phyloP scores from a whole-genome alignment of 1,284 basidiomycete genomes.

The Macrocystidia cucumis region DNA sequence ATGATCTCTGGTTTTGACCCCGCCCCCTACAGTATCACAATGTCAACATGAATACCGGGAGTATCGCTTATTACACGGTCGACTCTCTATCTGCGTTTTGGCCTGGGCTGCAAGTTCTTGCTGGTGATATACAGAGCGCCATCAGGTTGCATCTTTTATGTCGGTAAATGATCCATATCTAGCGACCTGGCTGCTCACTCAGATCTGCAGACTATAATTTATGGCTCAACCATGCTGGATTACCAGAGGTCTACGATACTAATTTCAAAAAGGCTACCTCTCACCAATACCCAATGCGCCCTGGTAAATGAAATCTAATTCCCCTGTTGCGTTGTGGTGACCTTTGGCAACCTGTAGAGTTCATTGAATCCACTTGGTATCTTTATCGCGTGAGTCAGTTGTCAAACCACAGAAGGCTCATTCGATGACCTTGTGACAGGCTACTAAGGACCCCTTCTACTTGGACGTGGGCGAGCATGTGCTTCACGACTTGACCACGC shows the following conservation, averaged over 20 bases:
- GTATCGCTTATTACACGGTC: constrained; percentile 60
- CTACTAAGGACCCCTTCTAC: constrained; percentile 87
- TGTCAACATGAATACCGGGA: constrained; percentile 74
- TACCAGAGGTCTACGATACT: constrained; percentile 89
- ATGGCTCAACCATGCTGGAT: constrained; percentile 77
- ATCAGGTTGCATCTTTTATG: constrained; percentile 82
- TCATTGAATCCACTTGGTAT: constrained; percentile 92
- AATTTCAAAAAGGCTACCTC: constrained; percentile 67
- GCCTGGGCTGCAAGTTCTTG: constrained; percentile 84
- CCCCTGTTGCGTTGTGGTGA: neutral
- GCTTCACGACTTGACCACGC: constrained; percentile 64
- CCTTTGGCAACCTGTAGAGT: constrained; percentile 41
- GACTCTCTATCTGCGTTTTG: constrained; percentile 86
- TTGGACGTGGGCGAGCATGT: constrained; percentile 85
- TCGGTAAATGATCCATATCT: constrained; percentile 29
- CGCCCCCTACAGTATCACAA: constrained; percentile 55
- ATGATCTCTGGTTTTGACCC: neutral
- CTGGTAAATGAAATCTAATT: constrained; percentile 33
- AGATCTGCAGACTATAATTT: constrained; percentile 72
- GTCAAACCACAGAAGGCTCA: constrained; percentile 2
- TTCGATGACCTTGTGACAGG: constrained; percentile 37
- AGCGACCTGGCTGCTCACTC: neutral
- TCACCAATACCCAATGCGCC: constrained; percentile 78
- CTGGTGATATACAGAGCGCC: constrained; percentile 84
- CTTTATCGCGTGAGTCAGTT: constrained; percentile 70